phyloP scores from a whole-genome alignment of 108 stramenopile species.

The Craspedostauros australis region DNA sequence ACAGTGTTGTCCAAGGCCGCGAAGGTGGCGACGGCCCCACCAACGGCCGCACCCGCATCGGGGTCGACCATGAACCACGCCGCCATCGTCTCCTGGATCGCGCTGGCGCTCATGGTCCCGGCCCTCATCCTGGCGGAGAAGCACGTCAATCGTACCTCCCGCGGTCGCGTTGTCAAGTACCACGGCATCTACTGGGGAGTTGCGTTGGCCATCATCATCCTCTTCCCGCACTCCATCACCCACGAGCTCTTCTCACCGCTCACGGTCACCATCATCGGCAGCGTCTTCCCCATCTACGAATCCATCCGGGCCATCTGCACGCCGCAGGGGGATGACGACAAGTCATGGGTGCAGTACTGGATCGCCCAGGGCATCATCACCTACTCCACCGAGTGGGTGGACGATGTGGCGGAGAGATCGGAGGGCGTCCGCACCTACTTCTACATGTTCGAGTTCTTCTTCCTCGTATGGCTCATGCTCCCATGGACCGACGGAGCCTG shows the following conservation, averaged over 20 bases:
- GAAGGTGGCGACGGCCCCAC: too few relatives aligned
- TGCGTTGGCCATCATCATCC: not conserved
- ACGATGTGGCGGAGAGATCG: slow-evolving; percentile 7
- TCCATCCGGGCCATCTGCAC: slow-evolving; percentile 29
- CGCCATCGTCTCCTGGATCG: not conserved
- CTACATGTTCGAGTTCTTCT: slow-evolving; percentile 31
- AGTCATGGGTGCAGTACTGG: slow-evolving; percentile 36
- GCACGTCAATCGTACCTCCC: too few relatives aligned
- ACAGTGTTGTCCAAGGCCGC: too few relatives aligned
- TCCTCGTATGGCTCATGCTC: slow-evolving; percentile 39
- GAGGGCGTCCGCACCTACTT: slow-evolving; percentile 9
- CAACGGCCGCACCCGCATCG: too few relatives aligned
- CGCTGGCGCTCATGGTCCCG: not conserved
- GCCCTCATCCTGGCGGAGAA: not conserved
- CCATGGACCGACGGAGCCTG: slow-evolving; percentile 41
- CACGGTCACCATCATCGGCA: slow-evolving; percentile 24
- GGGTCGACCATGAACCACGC: too few relatives aligned
- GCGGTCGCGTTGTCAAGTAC: not conserved
- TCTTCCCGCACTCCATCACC: slow-evolving; percentile 24
- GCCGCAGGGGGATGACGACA: slow-evolving; percentile 19
- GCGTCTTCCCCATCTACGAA: slow-evolving; percentile 26
- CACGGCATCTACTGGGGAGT: not conserved
- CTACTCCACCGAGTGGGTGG: slow-evolving; percentile 14
- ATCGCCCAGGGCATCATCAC: slow-evolving; percentile 6
- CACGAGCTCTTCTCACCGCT: slow-evolving; percentile 22